Percentiles rank a stretch among this genome's conserved stretches.
These are phyloP conservation scores for Rheum nobile DNA, from an alignment of 148 eudicot genomes.

Conservation along the genomic window DNA sequence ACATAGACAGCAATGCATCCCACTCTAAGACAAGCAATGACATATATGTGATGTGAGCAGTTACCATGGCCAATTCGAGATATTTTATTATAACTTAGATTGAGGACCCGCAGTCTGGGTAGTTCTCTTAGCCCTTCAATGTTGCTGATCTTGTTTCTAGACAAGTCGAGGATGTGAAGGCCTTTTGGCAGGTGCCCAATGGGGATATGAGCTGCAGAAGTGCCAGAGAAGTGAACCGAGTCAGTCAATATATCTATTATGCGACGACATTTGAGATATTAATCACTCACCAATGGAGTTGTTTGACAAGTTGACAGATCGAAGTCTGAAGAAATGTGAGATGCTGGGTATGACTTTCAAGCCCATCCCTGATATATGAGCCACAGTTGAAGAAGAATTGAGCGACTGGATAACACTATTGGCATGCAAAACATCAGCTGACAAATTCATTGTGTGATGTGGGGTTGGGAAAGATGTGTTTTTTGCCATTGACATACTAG, in stretches of 20 bases:
- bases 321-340: conserved; percentile 61
- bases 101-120: conserved; percentile 61
- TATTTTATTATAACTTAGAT: conserved; percentile 78
- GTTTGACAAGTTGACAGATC: conserved; percentile 77
- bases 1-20: not conserved
- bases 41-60: not conserved
- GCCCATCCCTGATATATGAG: conserved; percentile 76
- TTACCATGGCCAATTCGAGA: conserved; percentile 87
- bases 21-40: not conserved
- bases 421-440: conserved; percentile 65
- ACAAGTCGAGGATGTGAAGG: conserved; percentile 72
- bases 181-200: conserved; percentile 83
- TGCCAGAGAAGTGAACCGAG: conserved; percentile 9
- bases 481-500: conserved; percentile 20
- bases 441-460: conserved; percentile 23
- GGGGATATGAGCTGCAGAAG: conserved; percentile 52
- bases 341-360: conserved; percentile 61
- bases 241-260: too few species aligned
- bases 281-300: conserved; percentile 52
- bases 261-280: too few species aligned
- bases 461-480: conserved; percentile 16
- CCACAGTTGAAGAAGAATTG: conserved; percentile 81
- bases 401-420: conserved; percentile 65
- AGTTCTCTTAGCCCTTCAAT: conserved; percentile 87
- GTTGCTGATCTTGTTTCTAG: conserved; percentile 63